A percentile compares a stretch with the other conserved stretches of the same genome.
These are phyloP conservation scores for Daldinia concentrica DNA, from an alignment of 495 filamentous ascomycete genomes.

Conservation along the genomic window DNA sequence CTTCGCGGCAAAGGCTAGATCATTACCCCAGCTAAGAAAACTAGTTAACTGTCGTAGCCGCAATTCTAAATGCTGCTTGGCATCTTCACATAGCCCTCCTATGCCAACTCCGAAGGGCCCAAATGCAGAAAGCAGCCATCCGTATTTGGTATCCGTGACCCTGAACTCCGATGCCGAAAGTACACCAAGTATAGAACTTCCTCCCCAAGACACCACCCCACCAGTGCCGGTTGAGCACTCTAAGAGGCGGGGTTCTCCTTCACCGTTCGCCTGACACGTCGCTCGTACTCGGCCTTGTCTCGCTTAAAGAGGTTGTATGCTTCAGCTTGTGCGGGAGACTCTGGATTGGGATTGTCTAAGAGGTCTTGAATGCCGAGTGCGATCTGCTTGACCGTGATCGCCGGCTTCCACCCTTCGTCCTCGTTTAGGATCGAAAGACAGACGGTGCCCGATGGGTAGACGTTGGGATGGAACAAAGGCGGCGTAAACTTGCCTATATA, in stretches of 20 bases:
- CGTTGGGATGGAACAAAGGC: slow-evolving; percentile 97
- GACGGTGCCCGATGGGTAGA: slow-evolving; percentile 97
- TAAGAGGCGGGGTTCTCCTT: slow-evolving; percentile 81
- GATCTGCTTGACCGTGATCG: slow-evolving; percentile 98
- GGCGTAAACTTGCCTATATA: slow-evolving; percentile 91
- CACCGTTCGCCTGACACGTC: slow-evolving; percentile 84
- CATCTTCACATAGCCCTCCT: slow-evolving; percentile 28
- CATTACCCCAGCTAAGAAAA: slow-evolving; percentile 5
- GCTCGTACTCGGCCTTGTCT: slow-evolving; percentile 86
- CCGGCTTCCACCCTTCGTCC: slow-evolving; percentile 97
- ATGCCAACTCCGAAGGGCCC: slow-evolving; percentile 35
- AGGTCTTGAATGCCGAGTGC: slow-evolving; percentile 95
- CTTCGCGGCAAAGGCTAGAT: slow-evolving; percentile 6
- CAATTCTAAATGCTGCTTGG: slow-evolving; percentile 20
- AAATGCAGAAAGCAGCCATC: slow-evolving; percentile 47
- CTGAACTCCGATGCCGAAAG: slow-evolving; percentile 46
- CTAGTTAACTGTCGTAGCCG: slow-evolving; percentile 6
- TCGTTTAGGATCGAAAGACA: slow-evolving; percentile 98
- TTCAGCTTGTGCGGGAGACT: slow-evolving; percentile 95
- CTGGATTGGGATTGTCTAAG: slow-evolving; percentile 94
- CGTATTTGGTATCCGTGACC: slow-evolving; percentile 45
- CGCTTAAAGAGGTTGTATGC: slow-evolving; percentile 97
- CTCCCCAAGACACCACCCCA: slow-evolving; percentile 14
- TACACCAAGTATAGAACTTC: slow-evolving; percentile 25
- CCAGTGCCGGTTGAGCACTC: slow-evolving; percentile 6